Percentiles rank a stretch among this genome's conserved stretches.
phyloP scores from a whole-genome alignment of 176 grass and related monocot genomes.

The Carex parvula region DNA sequence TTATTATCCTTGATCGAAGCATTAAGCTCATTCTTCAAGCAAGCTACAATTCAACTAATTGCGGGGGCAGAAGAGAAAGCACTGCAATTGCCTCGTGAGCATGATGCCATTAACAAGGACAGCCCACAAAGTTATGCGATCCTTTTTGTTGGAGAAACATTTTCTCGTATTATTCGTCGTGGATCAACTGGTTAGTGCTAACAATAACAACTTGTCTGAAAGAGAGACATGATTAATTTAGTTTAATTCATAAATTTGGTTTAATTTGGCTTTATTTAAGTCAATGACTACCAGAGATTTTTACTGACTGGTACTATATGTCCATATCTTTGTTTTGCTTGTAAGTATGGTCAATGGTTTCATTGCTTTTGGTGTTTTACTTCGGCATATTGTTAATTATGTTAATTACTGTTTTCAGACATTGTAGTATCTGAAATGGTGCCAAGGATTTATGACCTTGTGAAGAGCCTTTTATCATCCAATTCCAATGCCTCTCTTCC shows the following conservation, averaged over 20 bases:
- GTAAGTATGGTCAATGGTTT: background rate
- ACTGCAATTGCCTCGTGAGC: constrained; percentile 10
- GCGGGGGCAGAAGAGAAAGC: constrained; percentile 58
- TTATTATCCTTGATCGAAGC: constrained; percentile 47
- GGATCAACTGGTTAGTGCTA: constrained; percentile 63
- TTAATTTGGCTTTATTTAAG: constrained; percentile 5
- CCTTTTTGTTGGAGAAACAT: constrained; percentile 73
- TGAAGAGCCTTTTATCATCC: constrained; percentile 51
- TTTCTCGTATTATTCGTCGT: constrained; percentile 87
- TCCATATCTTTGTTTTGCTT: constrained; percentile 9
- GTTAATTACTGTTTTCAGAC: constrained; percentile 53
- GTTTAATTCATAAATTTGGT: constrained; percentile 18
- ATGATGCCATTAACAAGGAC: constrained; percentile 36
- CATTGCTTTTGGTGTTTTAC: background rate
- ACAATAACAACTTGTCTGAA: constrained; percentile 20
- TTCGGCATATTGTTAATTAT: constrained; percentile 33
- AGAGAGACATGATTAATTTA: constrained; percentile 16
- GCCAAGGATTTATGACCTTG: constrained; percentile 54
- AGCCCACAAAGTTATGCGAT: constrained; percentile 35
- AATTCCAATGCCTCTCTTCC: constrained; percentile 35
- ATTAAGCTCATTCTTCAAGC: constrained; percentile 73
- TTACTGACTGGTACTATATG: background rate
- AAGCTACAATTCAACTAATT: constrained; percentile 61
- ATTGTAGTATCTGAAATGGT: constrained; percentile 77
- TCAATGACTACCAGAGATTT: background rate